phyloP scores from a whole-genome alignment of 2,329 filamentous ascomycete species.

The Aspergillus sergii region DNA sequence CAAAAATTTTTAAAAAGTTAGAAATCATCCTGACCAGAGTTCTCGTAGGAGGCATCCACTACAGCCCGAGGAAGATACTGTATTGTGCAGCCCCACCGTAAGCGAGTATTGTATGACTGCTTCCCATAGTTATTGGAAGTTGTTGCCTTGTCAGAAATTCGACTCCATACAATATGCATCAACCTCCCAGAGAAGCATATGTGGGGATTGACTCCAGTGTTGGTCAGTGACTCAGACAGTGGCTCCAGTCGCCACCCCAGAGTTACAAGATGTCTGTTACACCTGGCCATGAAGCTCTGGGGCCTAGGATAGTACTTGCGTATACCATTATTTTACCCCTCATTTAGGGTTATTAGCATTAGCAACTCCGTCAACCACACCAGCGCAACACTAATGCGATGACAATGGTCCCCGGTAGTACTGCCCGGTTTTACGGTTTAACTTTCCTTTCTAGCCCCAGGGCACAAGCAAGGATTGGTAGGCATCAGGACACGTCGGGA shows the following conservation, averaged over 20 bases:
- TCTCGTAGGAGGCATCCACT: background rate
- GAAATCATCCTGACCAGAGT: background rate
- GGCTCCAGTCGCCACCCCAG: background rate
- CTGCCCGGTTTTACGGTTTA: slow-evolving; percentile 31
- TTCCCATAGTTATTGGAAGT: background rate
- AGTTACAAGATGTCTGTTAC: background rate
- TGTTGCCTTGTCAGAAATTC: background rate
- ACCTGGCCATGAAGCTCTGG: background rate
- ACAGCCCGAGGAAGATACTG: background rate
- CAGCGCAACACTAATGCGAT: slow-evolving; percentile 28
- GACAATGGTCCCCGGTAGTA: slow-evolving; percentile 32
- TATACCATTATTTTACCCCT: background rate
- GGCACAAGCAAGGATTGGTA: background rate
- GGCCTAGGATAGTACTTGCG: background rate
- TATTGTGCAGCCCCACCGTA: background rate
- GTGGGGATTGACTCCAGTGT: background rate
- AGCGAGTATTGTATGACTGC: slow-evolving; percentile 3
- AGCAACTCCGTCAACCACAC: slow-evolving; percentile 11
- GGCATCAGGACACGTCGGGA: background rate
- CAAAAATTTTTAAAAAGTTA: background rate
- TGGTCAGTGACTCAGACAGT: background rate
- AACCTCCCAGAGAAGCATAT: background rate
- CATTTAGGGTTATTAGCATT: background rate
- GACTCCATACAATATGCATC: background rate
- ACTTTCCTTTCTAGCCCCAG: slow-evolving; percentile 7